Base-by-base conservation (phyloP, 345 rosid genomes). In the Punica granatum region DNA sequence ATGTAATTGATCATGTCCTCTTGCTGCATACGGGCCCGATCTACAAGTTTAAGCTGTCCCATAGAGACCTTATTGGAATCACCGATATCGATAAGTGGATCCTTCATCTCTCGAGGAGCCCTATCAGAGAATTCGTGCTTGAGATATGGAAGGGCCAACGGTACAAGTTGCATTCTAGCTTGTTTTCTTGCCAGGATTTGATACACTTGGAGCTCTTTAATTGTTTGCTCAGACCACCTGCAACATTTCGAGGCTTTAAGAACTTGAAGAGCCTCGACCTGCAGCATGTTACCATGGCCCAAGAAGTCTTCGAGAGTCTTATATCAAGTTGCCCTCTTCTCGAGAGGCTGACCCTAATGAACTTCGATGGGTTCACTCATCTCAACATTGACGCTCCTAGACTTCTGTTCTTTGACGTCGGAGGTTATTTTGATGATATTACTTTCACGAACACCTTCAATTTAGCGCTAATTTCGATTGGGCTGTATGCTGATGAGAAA, bases 131-230 rank as follows among this genome's bases (percentile, higher is more conserved):
- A 73, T 84, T 88, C 59, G 65, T 88, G 68, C 84, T 88, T 69
- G 93, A 85, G 75, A 84, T 85, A 69, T 88, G 93, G 90, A 85
- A 85, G 68, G 93, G 90, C 62, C 83, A 79, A 64, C 79, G 86
- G 2, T 84, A 88, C 77, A 85, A 81, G 76, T 70, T 82, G 43
- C 93, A 88, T 65, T 85, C 87, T 59, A 69, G 81, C 74, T 72
- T 88, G 46, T 88, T 82, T 76, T 69, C 62, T 64, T 82, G 71
- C 74, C 81, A 80, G 69, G 75, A 71, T 67, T 70, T 88, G 78
- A 65, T 69, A 66, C 88, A 88, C 64, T 75, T 88, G 84, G 90
- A 85, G 79, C 76, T 88, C 37, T 85, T 84, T 66, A 88, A 88
- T 70, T 88, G 93, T 75, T 75, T 80, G 81, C 77, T 88, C 39